Evolutionary conservation across 73 alveolate genomes (phyloP), one percentile per base, ranked within the genome.

Genomic region (Paramecium pentaurelia): DNA sequence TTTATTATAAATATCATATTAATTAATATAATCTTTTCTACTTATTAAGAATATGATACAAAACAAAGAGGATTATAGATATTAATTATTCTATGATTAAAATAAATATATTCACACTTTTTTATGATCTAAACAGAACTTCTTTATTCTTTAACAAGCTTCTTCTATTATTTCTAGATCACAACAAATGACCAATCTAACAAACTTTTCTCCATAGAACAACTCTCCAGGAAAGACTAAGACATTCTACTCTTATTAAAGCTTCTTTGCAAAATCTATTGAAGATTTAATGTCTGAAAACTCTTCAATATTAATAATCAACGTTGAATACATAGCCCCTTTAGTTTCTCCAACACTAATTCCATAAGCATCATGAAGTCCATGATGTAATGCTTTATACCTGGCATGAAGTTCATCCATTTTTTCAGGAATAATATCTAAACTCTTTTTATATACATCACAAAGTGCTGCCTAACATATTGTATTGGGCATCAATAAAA

Each of bases 181-280:
- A 16, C 92, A 60, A 89, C 94, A 89, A 59, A 89, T 71, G 18
- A 89, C 88, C n/a, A 89, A 47, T 70, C 94, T 70, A 9, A 89
- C 71, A 83, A 89, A 89, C 22, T 58, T 71, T 38, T 71, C 88
- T 7, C 94, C 94, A 71, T 71, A 89, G 51, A 89, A 89, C 27
- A 89, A 60, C 28, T 89, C 94, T 28, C 94, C 94, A n/a, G 94
- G 94, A 36, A 89, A 89, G 22, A 89, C 94, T 34, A 83, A 36
- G 12, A 89, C 94, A 49, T 89, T 89, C 84, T 89, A 84, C 77
- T 89, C 94, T 18, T 71, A 10, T 70, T 71, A 36, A 20, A 89
- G 92, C 25, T 40, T 71, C 9, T 60, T 89, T 32, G 94, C 94
- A 71, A 89, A 89, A 34, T 89, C 90, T 9, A 60, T 20, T 2